Evolutionary conservation across 2,329 filamentous ascomycete species (phyloP), one percentile per base, ranked within the genome.

Genomic region (Lecanicillium sp.): DNA sequence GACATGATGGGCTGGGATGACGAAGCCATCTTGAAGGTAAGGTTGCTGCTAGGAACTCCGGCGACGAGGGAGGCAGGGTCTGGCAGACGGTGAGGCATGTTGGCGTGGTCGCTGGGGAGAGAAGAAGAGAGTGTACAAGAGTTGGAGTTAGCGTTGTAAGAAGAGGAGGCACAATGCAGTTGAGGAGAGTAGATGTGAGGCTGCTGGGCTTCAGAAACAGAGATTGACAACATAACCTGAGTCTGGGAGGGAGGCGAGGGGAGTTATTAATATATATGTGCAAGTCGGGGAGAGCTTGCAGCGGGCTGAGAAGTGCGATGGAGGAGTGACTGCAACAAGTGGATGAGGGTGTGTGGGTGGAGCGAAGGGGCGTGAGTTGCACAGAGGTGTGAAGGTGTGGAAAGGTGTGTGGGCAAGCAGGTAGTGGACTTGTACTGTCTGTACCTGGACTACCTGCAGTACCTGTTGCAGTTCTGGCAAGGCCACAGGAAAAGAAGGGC

Each of bases 31-130:
- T 40, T 40, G 27, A 40, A 26, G 7, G 36, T 7, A 17, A n/a
- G 21, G 29, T 11, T 40, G 21, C n/a, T 27, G 44, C 36, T 40
- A 5, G 43, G 33, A 26, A 47, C 36, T 20, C 44, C 44, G 36
- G 44, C 44, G 12, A 47, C 20, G 36, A 40, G 36, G 15, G 44
- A 40, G n/a, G 20, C 44, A 35, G 44, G 44, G 7, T 47, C 44
- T 8, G 44, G 44, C 21, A 47, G 36, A 47, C 44, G 44, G 36
- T 40, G 36, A 24, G 44, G 44, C 44, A 47, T 47, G 44, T 40
- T 40, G 44, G 14, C 26, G 35, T n/a, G 1, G 35, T 24, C 29
- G 33, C 15, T 19, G 24, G 14, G 17, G 19, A 23, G 21, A 15
- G n/a, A 32, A 12, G 26, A 35, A 21, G 36, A 20, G 11, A 27